Percentiles rank a stretch among this genome's conserved stretches.
phyloP scores from a whole-genome alignment of 805 yeast genomes.

The Lachancea meyersii region DNA sequence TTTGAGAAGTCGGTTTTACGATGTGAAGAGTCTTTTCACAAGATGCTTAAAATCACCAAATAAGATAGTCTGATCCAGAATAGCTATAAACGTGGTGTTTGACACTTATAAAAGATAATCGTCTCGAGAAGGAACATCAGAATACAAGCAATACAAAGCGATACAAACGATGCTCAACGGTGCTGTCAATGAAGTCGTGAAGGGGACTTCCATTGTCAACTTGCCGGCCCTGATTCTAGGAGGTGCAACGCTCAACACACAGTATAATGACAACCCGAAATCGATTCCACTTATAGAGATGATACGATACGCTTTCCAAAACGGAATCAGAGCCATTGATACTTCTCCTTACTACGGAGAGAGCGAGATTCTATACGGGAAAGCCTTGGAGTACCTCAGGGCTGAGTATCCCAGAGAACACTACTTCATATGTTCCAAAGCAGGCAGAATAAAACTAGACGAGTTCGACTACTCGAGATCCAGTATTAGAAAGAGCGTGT shows the following conservation, averaged over 20 bases:
- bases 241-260: constrained; percentile 82
- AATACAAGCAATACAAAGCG: too few species aligned
- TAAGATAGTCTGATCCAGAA: too few species aligned
- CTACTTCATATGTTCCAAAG: constrained; percentile 75
- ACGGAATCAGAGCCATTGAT: constrained; percentile 74
- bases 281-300: constrained; percentile 52
- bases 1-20: neutral
- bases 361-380: constrained; percentile 69
- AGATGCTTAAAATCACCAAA: too few species aligned
- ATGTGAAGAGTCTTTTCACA: too few species aligned
- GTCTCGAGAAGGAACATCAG: too few species aligned
- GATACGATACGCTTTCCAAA: constrained; percentile 50
- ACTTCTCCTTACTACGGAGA: constrained; percentile 94
- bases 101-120: too few species aligned
- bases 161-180: too few species aligned
- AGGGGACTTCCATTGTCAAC: constrained; percentile 9
- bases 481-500: constrained; percentile 55
- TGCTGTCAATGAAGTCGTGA: constrained; percentile 1
- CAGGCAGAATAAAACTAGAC: constrained; percentile 64
- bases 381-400: constrained; percentile 43
- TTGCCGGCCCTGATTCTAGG: constrained; percentile 60
- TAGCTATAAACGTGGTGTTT: too few species aligned
- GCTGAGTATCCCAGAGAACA: constrained; percentile 47
- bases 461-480: constrained; percentile 69
- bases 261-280: constrained; percentile 66